Evolutionary conservation across 805 yeast genomes (phyloP), one percentile per base, ranked within the genome.

Genomic region (Kluyveromyces wickerhamii): DNA sequence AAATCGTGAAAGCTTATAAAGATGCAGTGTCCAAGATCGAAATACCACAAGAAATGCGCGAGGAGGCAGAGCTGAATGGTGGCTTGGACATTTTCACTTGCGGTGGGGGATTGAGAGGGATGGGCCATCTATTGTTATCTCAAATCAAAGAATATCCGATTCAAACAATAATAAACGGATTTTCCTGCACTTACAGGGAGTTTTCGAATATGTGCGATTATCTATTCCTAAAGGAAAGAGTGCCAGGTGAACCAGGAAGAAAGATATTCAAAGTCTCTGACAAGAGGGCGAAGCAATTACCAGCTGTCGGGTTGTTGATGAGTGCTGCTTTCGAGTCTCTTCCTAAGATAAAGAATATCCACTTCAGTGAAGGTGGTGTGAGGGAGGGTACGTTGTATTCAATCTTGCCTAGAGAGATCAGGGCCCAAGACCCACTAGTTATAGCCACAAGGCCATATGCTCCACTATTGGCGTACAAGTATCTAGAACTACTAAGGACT

Each of bases 361-460:
- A 78, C 45, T 81, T 81, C 52, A 69, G 78, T 37, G 86, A 80
- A 52, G 87, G 86, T 43, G 87, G 87, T 38, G 79, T 80, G 15
- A 65, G 89, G 45, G 89, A 81, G 58, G 89, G 89, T 40, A 75
- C 77, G 2, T 48, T 82, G 23, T 81, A 74, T 50, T 73, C 81
- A 5, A 69, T 70, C 47, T 60, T 81, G 22, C 76, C 85, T 14
- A 60, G 67, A 14, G 66, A 66, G 23, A 65, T 79, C 20, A 69
- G 79, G 41, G 57, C 69, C 3, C 79, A 78, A 47, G 89, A 81
- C 45, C 92, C 92, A 4, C 49, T 81, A 16, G 47, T 76, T 14
- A 73, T 80, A 3, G 83, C 86, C 3, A 73, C 89, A 4, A 60
- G 72, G 47, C 84, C 83, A 4, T 80, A 77, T 54, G 82, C 87